These are phyloP conservation scores for Wallacemonas sp. DNA, from an alignment of 208 protist species.

Conservation along the genomic window DNA sequence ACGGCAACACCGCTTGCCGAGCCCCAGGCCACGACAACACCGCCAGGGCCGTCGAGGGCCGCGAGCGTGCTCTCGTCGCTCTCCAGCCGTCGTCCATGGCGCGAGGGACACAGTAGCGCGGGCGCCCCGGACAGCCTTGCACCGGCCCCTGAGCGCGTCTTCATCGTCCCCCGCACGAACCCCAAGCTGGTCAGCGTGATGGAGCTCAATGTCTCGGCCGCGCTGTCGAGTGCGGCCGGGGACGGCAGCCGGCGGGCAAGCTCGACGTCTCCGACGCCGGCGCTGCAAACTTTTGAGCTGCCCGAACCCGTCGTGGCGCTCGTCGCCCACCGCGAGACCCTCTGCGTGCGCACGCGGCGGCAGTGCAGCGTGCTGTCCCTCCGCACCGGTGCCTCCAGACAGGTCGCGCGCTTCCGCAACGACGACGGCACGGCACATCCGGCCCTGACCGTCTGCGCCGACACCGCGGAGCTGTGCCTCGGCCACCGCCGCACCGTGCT, in stretches of 20 bases:
- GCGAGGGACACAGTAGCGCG: background rate
- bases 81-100: background rate
- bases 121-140: background rate
- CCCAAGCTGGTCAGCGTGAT: conserved; percentile 27
- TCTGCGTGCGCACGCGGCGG: conserved; percentile 67
- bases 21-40: background rate
- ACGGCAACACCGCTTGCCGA: background rate
- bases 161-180: conserved; percentile 6
- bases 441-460: background rate
- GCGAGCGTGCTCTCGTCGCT: background rate
- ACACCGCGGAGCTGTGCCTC: conserved; percentile 11
- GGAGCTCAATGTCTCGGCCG: conserved; percentile 14
- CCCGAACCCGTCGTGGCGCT: conserved; percentile 48
- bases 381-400: conserved; percentile 48
- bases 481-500: conserved; percentile 8
- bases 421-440: background rate
- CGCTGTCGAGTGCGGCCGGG: background rate
- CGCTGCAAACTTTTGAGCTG: conserved; percentile 43
- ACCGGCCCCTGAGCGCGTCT: background rate
- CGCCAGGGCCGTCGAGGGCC: background rate
- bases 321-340: conserved; percentile 41
- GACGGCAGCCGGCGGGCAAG: no score
- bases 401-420: conserved; percentile 48
- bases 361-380: conserved; percentile 69
- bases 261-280: no score